phyloP scores from a whole-genome alignment of 441 rosid species.

The Eruca vesicaria region DNA sequence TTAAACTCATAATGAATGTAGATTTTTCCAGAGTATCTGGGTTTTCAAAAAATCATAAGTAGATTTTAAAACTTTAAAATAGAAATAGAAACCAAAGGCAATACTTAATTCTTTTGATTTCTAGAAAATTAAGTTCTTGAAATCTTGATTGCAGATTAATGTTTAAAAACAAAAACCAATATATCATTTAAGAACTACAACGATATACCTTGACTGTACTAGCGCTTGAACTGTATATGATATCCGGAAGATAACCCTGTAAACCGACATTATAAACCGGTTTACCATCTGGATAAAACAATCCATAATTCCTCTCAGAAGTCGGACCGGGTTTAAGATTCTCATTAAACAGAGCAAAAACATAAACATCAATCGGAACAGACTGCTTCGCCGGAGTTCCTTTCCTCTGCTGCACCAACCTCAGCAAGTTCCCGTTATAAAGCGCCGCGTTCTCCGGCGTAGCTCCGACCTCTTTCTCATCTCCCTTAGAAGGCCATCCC shows the following conservation, averaged over 20 bases:
- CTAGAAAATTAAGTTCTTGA: neutral
- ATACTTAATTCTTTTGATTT: neutral
- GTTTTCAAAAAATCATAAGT: neutral
- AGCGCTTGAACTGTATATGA: constrained; percentile 35
- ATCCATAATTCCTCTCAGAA: constrained; percentile 86
- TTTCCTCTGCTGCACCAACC: constrained; percentile 45
- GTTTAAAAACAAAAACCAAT: neutral
- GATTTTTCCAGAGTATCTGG: neutral
- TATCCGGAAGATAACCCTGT: constrained; percentile 64
- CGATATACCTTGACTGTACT: constrained; percentile 41
- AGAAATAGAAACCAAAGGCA: neutral
- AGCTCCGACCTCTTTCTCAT: constrained; percentile 66
- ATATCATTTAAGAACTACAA: neutral
- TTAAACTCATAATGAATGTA: neutral
- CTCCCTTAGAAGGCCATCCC: constrained; percentile 92
- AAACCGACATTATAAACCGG: constrained; percentile 76
- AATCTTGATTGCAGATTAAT: neutral
- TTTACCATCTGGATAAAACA: constrained; percentile 69
- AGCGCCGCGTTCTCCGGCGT: constrained; percentile 57
- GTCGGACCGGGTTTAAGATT: constrained; percentile 73
- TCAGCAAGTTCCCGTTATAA: constrained; percentile 67
- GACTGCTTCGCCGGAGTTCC: constrained; percentile 74
- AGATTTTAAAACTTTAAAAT: neutral
- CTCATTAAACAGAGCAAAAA: constrained; percentile 85
- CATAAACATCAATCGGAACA: constrained; percentile 58